Conservation (phyloP, 441 rosid species). For the Daphne laureola region DNA sequence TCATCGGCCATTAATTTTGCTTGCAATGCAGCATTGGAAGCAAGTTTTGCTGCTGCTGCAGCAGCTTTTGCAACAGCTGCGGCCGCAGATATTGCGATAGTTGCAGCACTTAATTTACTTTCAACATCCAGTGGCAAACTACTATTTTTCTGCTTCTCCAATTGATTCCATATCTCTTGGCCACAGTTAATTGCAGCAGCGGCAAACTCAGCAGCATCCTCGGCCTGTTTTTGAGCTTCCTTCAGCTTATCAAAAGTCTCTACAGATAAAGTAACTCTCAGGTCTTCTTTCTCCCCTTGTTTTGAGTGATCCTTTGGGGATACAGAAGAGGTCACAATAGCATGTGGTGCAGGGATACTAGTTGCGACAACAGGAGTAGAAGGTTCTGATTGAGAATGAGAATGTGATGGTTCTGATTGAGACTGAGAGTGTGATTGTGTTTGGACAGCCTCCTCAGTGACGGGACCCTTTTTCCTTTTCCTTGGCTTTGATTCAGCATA, state of each 20-base stretch:
- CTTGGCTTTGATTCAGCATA: constrained; percentile 61
- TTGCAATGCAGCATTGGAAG: constrained; percentile 91
- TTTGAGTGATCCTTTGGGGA: constrained; percentile 36
- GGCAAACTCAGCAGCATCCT: constrained; percentile 77
- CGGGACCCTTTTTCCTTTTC: constrained; percentile 63
- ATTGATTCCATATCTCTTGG: constrained; percentile 66
- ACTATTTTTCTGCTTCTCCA: constrained; percentile 51
- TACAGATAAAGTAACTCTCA: constrained; percentile 47
- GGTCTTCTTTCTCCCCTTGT: constrained; percentile 29
- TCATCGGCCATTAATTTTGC: constrained; percentile 94
- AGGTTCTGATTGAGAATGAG: constrained; percentile 40
- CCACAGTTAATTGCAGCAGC: constrained; percentile 66
- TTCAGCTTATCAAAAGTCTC: constrained; percentile 53
- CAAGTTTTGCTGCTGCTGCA: constrained; percentile 92
- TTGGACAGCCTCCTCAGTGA: constrained; percentile 41
- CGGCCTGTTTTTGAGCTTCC: constrained; percentile 76
- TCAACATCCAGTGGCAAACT: constrained; percentile 54
- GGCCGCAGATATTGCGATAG: constrained; percentile 78
- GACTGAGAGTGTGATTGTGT: constrained; percentile 35
- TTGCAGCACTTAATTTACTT: constrained; percentile 69
- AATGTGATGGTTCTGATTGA: constrained; percentile 36
- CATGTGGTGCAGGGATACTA: constrained; percentile 30
- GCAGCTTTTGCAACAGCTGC: constrained; percentile 98
- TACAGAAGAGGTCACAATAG: constrained; percentile 30
- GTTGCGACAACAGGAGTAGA: constrained; percentile 34